A percentile compares a stretch with the other conserved stretches of the same genome.
Evolutionary conservation across 331 rosid genomes (phyloP).

Genomic region (Pyrus hybrid): DNA sequence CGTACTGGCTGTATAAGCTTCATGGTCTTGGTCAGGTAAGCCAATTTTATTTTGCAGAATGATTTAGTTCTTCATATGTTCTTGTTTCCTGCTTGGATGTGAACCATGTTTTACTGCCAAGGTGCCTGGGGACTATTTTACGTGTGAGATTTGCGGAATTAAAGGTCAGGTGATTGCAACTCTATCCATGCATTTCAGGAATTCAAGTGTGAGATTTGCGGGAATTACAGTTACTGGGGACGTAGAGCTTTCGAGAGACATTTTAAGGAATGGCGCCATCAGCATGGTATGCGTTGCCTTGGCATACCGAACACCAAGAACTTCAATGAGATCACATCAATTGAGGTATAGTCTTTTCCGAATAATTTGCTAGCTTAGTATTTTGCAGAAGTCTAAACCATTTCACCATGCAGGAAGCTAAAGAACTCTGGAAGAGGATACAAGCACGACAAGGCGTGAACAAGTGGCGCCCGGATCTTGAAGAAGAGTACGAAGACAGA

Average conservation of each 20-base stretch:
- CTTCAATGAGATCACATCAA: slow-evolving; percentile 90
- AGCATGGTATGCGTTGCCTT: slow-evolving; percentile 99
- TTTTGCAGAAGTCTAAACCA: background rate
- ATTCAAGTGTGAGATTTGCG: slow-evolving; percentile 97
- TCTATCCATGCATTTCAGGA: slow-evolving; percentile 52
- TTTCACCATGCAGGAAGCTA: slow-evolving; percentile 65
- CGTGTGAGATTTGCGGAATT: no score
- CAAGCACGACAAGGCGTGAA: slow-evolving; percentile 81
- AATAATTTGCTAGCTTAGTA: background rate
- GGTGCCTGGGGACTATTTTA: background rate
- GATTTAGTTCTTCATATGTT: background rate
- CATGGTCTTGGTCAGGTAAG: slow-evolving; percentile 98
- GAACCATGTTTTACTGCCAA: background rate
- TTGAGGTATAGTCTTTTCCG: slow-evolving; percentile 51
- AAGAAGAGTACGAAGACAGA: slow-evolving; percentile 93
- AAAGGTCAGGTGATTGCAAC: background rate
- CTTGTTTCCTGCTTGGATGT: background rate
- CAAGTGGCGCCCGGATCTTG: no score
- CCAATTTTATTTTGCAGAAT: background rate
- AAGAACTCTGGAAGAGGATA: slow-evolving; percentile 89
- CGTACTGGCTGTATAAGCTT: slow-evolving; percentile 95
- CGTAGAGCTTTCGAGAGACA: no score
- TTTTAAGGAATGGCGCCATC: slow-evolving; percentile 99
- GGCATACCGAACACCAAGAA: slow-evolving; percentile 98
- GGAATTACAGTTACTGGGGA: slow-evolving; percentile 96